Evolutionary conservation across 805 yeast species (phyloP).

Genomic region (Saturnispora besseyi): DNA sequence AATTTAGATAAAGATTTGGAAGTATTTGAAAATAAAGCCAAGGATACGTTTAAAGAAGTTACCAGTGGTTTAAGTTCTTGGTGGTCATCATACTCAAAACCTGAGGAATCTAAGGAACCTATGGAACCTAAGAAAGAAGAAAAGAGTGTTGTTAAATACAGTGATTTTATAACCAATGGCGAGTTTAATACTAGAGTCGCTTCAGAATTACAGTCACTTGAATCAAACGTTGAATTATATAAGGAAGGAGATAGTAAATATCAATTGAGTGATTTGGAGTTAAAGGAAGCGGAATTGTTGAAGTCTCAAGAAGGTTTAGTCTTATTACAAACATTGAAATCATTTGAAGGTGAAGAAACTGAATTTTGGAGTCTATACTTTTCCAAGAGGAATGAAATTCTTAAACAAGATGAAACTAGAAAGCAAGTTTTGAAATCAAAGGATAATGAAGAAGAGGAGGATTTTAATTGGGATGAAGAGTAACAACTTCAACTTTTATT

Average conservation of each 20-base stretch:
- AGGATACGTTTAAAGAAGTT: slow-evolving; percentile 2
- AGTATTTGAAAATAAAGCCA: slow-evolving; percentile 3
- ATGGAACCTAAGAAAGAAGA: not conserved
- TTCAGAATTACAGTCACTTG: slow-evolving; percentile 2
- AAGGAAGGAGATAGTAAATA: not conserved
- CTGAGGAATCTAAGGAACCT: not conserved
- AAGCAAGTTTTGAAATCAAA: not conserved
- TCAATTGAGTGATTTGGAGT: not conserved
- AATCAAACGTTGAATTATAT: not conserved
- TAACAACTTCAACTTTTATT: not conserved
- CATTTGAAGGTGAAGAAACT: not conserved
- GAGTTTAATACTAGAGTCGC: slow-evolving; percentile 3
- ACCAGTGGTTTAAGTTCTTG: not conserved
- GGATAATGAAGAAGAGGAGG: slow-evolving; percentile 4
- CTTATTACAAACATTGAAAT: not conserved
- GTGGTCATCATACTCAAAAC: not conserved
- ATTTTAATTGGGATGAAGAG: slow-evolving; percentile 9
- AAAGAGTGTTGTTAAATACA: not conserved
- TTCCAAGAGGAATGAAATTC: not conserved
- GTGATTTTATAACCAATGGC: not conserved
- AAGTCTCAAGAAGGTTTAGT: not conserved
- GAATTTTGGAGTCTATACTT: slow-evolving; percentile 5
- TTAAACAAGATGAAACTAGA: slow-evolving; percentile 5
- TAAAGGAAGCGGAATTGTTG: not conserved
- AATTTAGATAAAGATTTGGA: slow-evolving; percentile 4